Conservation (phyloP, 164 flowering plant species). For the Brasenia schreberi region DNA sequence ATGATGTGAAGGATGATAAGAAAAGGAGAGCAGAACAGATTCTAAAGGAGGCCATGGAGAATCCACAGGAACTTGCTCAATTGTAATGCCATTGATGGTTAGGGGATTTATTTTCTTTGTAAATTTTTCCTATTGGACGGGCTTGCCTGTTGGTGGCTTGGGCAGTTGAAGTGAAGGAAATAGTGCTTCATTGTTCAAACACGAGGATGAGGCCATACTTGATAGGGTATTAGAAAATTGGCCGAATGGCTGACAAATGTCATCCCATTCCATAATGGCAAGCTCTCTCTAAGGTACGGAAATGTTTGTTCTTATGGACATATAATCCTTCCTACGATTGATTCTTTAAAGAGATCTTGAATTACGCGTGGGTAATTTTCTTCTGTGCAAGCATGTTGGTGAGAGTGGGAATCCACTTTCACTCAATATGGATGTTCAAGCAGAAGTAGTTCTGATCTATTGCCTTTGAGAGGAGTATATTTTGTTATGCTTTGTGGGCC, state of each 20-base stretch:
- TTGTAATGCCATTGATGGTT: constrained; percentile 35
- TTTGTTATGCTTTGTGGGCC: too few species aligned
- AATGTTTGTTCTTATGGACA: not conserved
- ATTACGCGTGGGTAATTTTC: too few species aligned
- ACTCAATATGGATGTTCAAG: too few species aligned
- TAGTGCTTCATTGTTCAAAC: not conserved
- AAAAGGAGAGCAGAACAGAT: constrained; percentile 89
- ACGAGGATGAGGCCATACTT: not conserved
- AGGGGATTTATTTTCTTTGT: not conserved
- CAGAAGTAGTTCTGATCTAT: too few species aligned
- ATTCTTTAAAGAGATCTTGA: not conserved
- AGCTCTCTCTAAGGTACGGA: not conserved
- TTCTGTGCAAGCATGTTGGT: too few species aligned
- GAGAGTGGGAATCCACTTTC: too few species aligned
- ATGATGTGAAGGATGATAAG: constrained; percentile 77
- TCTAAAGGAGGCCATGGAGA: constrained; percentile 68
- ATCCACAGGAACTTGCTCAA: constrained; percentile 69
- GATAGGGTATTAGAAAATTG: not conserved
- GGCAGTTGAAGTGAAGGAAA: not conserved
- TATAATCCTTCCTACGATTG: not conserved
- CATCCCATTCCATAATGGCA: not conserved
- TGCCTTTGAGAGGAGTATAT: too few species aligned
- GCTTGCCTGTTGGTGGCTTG: not conserved
- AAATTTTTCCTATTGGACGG: not conserved
- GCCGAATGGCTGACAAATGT: not conserved